Evolutionary conservation across 805 yeast genomes (phyloP).

Genomic region (Wickerhamiella qilinensis): DNA sequence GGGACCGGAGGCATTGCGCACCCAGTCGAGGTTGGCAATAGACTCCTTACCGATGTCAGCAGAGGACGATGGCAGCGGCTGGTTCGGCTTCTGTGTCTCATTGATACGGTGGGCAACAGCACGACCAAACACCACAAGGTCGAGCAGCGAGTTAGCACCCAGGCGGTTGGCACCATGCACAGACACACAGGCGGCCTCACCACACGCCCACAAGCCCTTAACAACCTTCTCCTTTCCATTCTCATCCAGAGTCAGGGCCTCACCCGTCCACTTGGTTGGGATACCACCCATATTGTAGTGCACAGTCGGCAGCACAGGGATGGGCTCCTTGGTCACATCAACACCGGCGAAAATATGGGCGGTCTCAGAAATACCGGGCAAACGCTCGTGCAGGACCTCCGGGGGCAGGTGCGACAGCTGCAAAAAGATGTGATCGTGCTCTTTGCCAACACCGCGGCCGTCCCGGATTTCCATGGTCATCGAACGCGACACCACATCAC

Average conservation of each 20-base stretch:
- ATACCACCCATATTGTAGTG: slow-evolving; percentile 99
- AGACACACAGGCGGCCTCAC: slow-evolving; percentile 98
- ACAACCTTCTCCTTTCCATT: slow-evolving; percentile 80
- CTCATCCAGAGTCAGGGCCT: slow-evolving; percentile 68
- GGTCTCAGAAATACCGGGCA: slow-evolving; percentile 98
- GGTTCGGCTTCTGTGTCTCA: slow-evolving; percentile 73
- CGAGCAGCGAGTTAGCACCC: slow-evolving; percentile 95
- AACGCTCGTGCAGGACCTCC: slow-evolving; percentile 77
- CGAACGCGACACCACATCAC: slow-evolving; percentile 97
- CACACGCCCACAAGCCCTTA: slow-evolving; percentile 91
- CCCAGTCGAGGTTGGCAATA: slow-evolving; percentile 72
- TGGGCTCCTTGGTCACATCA: slow-evolving; percentile 97
- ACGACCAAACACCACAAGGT: slow-evolving; percentile 94
- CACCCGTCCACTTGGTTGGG: slow-evolving; percentile 96
- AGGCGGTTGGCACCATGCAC: slow-evolving; percentile 99
- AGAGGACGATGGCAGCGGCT: slow-evolving; percentile 69
- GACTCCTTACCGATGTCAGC: slow-evolving; percentile 81
- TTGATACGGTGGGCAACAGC: slow-evolving; percentile 89
- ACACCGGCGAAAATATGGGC: slow-evolving; percentile 98
- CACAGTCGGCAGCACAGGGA: slow-evolving; percentile 95
- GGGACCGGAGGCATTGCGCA: slow-evolving; percentile 75
- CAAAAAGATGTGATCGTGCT: slow-evolving; percentile 85
- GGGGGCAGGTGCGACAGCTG: slow-evolving; percentile 93
- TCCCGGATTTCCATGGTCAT: slow-evolving; percentile 97
- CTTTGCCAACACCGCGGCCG: slow-evolving; percentile 98